Percentiles rank a stretch among this genome's conserved stretches.
These are phyloP conservation scores for Rhodocollybia butyracea DNA, from an alignment of 768 basidiomycete genomes.

Conservation along the genomic window DNA sequence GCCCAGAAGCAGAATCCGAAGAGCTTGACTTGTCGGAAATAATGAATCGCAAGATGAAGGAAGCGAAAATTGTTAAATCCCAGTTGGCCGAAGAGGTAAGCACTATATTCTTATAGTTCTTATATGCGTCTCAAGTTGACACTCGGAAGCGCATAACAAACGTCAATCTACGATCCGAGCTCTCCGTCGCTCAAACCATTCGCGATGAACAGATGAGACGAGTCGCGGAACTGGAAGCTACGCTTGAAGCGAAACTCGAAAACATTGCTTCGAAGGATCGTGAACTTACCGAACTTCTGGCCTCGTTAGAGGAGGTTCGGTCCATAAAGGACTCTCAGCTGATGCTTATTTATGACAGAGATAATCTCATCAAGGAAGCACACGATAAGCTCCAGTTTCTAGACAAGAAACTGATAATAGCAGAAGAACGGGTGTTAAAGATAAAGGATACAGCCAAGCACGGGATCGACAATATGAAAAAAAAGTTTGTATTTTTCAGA, in stretches of 20 bases:
- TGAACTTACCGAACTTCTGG: background rate
- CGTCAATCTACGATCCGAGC: constrained; percentile 17
- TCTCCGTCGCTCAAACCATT: constrained; percentile 10
- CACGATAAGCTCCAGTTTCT: background rate
- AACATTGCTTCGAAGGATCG: constrained; percentile 3
- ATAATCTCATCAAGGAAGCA: background rate
- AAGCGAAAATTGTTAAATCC: constrained; percentile 17
- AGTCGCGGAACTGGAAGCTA: constrained; percentile 16
- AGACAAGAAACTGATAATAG: constrained; percentile 2
- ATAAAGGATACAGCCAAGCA: constrained; percentile 13
- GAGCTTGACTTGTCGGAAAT: constrained; percentile 19
- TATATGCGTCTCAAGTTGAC: constrained; percentile 3
- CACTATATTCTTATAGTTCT: constrained; percentile 6
- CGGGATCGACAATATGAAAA: constrained; percentile 14
- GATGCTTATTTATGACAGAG: background rate
- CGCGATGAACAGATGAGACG: constrained; percentile 14
- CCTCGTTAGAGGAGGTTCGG: constrained; percentile 11
- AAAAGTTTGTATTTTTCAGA: constrained; percentile 11
- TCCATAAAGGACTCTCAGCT: constrained; percentile 3
- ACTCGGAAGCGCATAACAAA: constrained; percentile 14
- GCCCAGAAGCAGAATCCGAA: constrained; percentile 10
- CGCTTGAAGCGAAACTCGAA: constrained; percentile 9
- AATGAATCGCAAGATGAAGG: constrained; percentile 19
- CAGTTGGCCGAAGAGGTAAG: constrained; percentile 23
- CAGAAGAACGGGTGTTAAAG: constrained; percentile 7